These are phyloP conservation scores for Ascochyta clinopodiicola DNA, from an alignment of 2,329 filamentous ascomycete species.

Conservation along the genomic window DNA sequence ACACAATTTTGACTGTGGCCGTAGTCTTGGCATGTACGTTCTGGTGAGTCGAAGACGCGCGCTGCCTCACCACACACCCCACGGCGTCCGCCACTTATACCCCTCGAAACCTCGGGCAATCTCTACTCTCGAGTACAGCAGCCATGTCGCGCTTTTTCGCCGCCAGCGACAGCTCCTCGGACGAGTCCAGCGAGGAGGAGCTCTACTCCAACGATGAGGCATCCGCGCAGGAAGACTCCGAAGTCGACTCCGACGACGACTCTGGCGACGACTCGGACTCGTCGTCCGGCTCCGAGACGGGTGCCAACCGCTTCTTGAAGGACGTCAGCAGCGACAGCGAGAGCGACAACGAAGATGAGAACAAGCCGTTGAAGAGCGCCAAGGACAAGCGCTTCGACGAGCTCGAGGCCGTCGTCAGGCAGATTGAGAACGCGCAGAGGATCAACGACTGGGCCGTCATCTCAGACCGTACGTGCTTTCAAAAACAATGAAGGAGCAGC, in stretches of 20 bases:
- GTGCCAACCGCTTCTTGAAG: slow-evolving; percentile 84
- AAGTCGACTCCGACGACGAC: slow-evolving; percentile 64
- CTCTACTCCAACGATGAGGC: slow-evolving; percentile 81
- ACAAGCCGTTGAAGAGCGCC: slow-evolving; percentile 90
- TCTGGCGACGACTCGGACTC: slow-evolving; percentile 58
- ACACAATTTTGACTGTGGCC: slow-evolving; percentile 17
- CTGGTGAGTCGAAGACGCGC: slow-evolving; percentile 20
- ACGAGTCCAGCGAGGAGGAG: slow-evolving; percentile 93
- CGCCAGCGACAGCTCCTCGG: slow-evolving; percentile 92
- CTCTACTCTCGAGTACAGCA: slow-evolving; percentile 33
- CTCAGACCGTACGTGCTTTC: slow-evolving; percentile 71
- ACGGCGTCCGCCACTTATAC: slow-evolving; percentile 29
- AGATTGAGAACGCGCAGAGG: slow-evolving; percentile 96
- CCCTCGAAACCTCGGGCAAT: slow-evolving; percentile 30
- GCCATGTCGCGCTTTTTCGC: slow-evolving; percentile 89
- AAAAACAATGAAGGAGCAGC: not conserved
- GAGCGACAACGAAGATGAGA: slow-evolving; percentile 82
- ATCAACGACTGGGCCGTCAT: slow-evolving; percentile 98
- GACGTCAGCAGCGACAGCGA: slow-evolving; percentile 79
- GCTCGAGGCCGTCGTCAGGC: slow-evolving; percentile 84
- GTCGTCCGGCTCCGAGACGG: slow-evolving; percentile 67
- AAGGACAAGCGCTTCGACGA: slow-evolving; percentile 98
- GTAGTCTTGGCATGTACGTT: slow-evolving; percentile 16
- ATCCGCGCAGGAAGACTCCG: slow-evolving; percentile 50
- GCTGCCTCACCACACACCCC: slow-evolving; percentile 16